Percentiles rank a stretch among this genome's conserved stretches.
Conservation (phyloP, 2,329 filamentous ascomycete genomes). For the Eurotiales sp. region DNA sequence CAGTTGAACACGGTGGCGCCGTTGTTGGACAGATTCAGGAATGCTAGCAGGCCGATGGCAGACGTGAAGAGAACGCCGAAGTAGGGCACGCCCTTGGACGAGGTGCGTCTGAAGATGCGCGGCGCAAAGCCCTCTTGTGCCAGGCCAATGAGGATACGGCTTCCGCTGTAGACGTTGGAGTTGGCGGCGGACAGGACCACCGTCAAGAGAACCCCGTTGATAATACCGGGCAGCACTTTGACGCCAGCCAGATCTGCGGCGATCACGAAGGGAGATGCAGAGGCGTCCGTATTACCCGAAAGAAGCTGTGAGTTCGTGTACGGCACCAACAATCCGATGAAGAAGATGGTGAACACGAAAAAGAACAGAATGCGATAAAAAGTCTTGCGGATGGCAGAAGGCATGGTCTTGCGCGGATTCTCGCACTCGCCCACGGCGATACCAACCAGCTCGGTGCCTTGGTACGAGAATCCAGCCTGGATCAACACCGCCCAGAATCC, state of each 20-base stretch:
- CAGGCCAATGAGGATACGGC: conserved; percentile 64
- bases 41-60: conserved; percentile 60
- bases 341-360: conserved; percentile 56
- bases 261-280: conserved; percentile 45
- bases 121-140: conserved; percentile 63
- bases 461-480: conserved; percentile 52
- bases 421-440: conserved; percentile 59
- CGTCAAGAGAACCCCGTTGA: conserved; percentile 74
- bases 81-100: conserved; percentile 60
- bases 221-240: conserved; percentile 60
- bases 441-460: conserved; percentile 54
- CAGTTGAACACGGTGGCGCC: conserved; percentile 65
- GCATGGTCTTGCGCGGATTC: conserved; percentile 55
- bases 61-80: conserved; percentile 56
- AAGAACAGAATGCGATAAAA: conserved; percentile 62
- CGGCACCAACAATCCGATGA: conserved; percentile 58
- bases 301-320: conserved; percentile 48
- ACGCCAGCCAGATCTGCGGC: conserved; percentile 56
- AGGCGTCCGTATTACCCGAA: conserved; percentile 50
- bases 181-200: conserved; percentile 76
- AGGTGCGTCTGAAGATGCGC: conserved; percentile 57
- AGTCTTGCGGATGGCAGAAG: conserved; percentile 56
- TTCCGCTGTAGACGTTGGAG: conserved; percentile 71
- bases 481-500: conserved; percentile 50
- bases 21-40: conserved; percentile 57